phyloP scores from a whole-genome alignment of 2,329 filamentous ascomycete species.

The Gnomoniopsis smithogilvyi region DNA sequence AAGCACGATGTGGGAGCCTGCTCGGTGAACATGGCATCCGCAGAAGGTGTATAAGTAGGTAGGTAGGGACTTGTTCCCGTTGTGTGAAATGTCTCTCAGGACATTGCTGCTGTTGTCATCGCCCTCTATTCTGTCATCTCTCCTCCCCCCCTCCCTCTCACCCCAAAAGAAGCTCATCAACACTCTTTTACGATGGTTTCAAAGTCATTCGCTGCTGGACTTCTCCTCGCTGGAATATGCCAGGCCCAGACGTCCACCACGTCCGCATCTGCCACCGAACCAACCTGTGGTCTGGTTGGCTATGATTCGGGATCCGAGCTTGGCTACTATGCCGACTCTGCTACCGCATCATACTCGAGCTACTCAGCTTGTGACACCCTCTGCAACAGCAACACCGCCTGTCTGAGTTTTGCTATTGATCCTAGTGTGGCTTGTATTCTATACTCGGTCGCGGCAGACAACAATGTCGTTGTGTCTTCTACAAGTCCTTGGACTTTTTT shows the following conservation, averaged over 20 bases:
- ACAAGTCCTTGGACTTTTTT: slow-evolving; percentile 23
- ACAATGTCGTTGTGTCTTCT: slow-evolving; percentile 26
- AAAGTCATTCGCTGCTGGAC: background rate
- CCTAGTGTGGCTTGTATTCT: slow-evolving; percentile 12
- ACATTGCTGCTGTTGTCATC: background rate
- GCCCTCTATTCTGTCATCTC: no score
- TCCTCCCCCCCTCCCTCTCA: background rate
- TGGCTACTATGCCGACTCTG: slow-evolving; percentile 9
- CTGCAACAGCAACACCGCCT: slow-evolving; percentile 11
- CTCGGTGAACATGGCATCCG: background rate
- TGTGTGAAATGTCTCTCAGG: background rate
- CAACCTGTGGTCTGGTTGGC: slow-evolving; percentile 10
- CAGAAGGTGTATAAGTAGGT: background rate
- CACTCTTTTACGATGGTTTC: slow-evolving; percentile 5
- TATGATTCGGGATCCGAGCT: slow-evolving; percentile 13
- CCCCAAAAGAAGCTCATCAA: background rate
- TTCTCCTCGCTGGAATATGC: slow-evolving; percentile 3
- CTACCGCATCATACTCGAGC: slow-evolving; percentile 2
- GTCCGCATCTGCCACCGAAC: background rate
- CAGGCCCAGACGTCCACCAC: slow-evolving; percentile 10
- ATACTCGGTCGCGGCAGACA: slow-evolving; percentile 12
- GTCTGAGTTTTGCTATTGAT: slow-evolving; percentile 15
- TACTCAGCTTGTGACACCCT: slow-evolving; percentile 12
- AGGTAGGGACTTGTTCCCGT: background rate
- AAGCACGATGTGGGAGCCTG: background rate